Evolutionary conservation across 352 stramenopile genomes (phyloP).

Genomic region (Globisporangium recalcitrans): DNA sequence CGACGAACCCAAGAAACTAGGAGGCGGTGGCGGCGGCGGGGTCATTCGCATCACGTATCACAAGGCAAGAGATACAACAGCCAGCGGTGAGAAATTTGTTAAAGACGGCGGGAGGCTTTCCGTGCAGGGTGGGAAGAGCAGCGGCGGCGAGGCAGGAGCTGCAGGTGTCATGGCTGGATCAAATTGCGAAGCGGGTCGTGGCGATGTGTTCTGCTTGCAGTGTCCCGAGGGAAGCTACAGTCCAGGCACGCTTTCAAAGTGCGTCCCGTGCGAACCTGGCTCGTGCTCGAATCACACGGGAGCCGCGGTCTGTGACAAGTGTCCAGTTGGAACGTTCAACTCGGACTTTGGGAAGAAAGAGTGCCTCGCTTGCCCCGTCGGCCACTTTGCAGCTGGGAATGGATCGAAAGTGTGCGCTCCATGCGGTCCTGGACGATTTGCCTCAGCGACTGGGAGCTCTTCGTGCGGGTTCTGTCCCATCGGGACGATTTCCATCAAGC

Average conservation of each 20-base stretch:
- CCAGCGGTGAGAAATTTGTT: constrained; percentile 50
- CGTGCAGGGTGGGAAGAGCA: constrained; percentile 41
- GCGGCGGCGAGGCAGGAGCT: constrained; percentile 46
- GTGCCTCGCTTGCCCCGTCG: constrained; percentile 55
- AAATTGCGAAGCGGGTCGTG: constrained; percentile 63
- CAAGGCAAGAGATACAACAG: constrained; percentile 18
- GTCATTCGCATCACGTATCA: constrained; percentile 57
- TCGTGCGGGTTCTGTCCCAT: constrained; percentile 50
- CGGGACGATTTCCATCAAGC: constrained; percentile 47
- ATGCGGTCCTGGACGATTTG: constrained; percentile 56
- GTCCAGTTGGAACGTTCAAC: constrained; percentile 55
- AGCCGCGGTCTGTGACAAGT: constrained; percentile 42
- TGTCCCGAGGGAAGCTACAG: constrained; percentile 68
- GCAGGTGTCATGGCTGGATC: constrained; percentile 39
- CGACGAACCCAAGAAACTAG: constrained; percentile 28
- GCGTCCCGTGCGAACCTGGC: constrained; percentile 62
- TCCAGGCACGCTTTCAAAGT: constrained; percentile 46
- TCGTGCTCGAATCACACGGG: constrained; percentile 48
- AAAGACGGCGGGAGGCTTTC: constrained; percentile 46
- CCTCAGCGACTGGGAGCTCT: constrained; percentile 33
- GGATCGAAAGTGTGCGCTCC: constrained; percentile 52
- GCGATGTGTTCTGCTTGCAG: constrained; percentile 58
- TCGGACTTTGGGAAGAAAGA: constrained; percentile 60
- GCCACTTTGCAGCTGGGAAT: constrained; percentile 38
- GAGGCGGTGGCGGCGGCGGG: constrained; percentile 56